A percentile compares a stretch with the other conserved stretches of the same genome.
These are phyloP conservation scores for Dictyostelium brefeldianum DNA, from an alignment of 78 protist genomes.

Conservation along the genomic window DNA sequence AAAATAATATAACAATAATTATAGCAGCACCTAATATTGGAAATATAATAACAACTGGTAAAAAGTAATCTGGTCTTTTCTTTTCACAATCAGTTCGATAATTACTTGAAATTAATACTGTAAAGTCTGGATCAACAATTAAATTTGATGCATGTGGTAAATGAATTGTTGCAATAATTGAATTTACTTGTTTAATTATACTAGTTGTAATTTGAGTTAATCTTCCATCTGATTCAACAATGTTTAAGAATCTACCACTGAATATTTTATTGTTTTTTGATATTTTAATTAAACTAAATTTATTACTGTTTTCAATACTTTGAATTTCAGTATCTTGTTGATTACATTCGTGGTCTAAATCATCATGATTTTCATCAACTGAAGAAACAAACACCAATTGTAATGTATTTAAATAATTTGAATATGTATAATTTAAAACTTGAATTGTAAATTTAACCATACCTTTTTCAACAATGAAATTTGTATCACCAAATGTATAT, in stretches of 20 bases:
- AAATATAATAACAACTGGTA: too few relatives aligned
- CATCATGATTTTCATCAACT: neutral
- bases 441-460: neutral
- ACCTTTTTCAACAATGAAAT: neutral
- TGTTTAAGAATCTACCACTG: slow-evolving; percentile 13
- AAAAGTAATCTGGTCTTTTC: too few relatives aligned
- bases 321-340: neutral
- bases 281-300: neutral
- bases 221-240: slow-evolving; percentile 35
- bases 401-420: neutral
- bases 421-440: neutral
- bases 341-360: neutral
- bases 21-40: too few relatives aligned
- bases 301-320: neutral
- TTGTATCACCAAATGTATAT: neutral
- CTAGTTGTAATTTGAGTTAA: neutral
- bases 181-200: neutral
- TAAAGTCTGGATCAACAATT: too few relatives aligned
- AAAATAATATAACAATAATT: too few relatives aligned
- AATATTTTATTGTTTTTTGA: neutral
- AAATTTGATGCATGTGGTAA: neutral
- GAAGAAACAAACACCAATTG: neutral
- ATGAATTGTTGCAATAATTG: neutral
- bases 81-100: too few relatives aligned
- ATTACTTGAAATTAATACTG: too few relatives aligned